These are phyloP conservation scores for Diutina ranongensis DNA, from an alignment of 1,139 yeast genomes.

Conservation along the genomic window DNA sequence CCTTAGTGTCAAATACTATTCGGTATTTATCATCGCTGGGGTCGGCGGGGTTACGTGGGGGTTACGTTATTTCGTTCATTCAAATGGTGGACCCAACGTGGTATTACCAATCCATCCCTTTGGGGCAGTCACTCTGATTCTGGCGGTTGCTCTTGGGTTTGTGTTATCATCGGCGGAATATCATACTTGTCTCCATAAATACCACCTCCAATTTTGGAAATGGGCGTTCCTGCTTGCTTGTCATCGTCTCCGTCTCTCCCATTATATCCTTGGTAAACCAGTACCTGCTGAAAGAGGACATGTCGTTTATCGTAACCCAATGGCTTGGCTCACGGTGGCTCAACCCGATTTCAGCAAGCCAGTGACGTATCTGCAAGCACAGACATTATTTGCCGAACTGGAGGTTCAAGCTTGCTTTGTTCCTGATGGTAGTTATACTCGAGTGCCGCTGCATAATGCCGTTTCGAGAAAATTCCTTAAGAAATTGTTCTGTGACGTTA, in stretches of 20 bases:
- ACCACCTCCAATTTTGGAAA: conserved; percentile 15
- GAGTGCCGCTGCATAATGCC: conserved; percentile 81
- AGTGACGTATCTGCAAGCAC: conserved; percentile 37
- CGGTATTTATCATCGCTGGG: conserved; percentile 60
- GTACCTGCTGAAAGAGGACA: conserved; percentile 68
- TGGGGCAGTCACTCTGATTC: background rate
- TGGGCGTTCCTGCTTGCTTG: conserved; percentile 66
- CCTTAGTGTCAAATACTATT: conserved; percentile 68
- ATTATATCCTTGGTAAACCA: conserved; percentile 64
- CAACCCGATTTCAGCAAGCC: conserved; percentile 54
- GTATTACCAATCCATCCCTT: conserved; percentile 10
- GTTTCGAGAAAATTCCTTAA: conserved; percentile 54
- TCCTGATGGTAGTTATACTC: conserved; percentile 68
- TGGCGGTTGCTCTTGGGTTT: background rate
- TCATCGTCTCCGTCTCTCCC: conserved; percentile 55
- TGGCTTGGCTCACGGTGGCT: conserved; percentile 28
- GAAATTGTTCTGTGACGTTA: conserved; percentile 68
- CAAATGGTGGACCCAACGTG: conserved; percentile 8
- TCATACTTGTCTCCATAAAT: background rate
- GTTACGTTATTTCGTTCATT: conserved; percentile 24
- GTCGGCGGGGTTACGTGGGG: conserved; percentile 58
- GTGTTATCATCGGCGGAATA: background rate
- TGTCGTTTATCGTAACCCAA: conserved; percentile 43
- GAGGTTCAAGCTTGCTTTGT: conserved; percentile 41
- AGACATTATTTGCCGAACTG: conserved; percentile 30